Conservation (phyloP, 345 rosid species). For the Salix purpurea region DNA sequence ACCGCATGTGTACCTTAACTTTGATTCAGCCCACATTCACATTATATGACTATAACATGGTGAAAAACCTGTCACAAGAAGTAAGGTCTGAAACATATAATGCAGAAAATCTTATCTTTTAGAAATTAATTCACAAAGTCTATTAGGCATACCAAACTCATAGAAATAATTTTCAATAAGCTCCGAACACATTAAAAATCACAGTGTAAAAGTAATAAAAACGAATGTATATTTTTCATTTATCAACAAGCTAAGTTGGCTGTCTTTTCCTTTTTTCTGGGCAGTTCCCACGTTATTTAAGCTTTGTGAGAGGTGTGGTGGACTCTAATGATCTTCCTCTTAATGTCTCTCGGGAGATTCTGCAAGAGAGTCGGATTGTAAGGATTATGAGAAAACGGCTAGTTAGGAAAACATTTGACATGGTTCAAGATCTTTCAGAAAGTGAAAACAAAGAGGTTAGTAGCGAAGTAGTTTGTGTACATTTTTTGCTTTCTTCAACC, state of each 20-base stretch:
- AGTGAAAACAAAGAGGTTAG: slow-evolving; percentile 86
- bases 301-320: slow-evolving; percentile 95
- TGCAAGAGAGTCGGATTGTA: slow-evolving; percentile 74
- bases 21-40: no score
- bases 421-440: slow-evolving; percentile 86
- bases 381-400: slow-evolving; percentile 98
- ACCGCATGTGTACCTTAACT: no score
- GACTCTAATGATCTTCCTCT: slow-evolving; percentile 97
- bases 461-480: neutral
- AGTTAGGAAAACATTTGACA: slow-evolving; percentile 90
- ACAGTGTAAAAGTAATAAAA: no score
- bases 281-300: slow-evolving; percentile 94
- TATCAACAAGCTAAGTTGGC: neutral
- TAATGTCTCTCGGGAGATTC: slow-evolving; percentile 93
- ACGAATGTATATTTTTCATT: no score
- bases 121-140: no score
- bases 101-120: no score
- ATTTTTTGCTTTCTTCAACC: neutral
- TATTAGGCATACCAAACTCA: no score
- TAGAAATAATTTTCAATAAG: no score
- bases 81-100: no score
- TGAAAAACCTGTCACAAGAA: no score
- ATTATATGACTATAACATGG: no score
- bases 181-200: no score
- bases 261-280: neutral